Evolutionary conservation across 1,284 basidiomycete genomes (phyloP), one percentile per base, ranked within the genome.

Genomic region (Tilletia caries): DNA sequence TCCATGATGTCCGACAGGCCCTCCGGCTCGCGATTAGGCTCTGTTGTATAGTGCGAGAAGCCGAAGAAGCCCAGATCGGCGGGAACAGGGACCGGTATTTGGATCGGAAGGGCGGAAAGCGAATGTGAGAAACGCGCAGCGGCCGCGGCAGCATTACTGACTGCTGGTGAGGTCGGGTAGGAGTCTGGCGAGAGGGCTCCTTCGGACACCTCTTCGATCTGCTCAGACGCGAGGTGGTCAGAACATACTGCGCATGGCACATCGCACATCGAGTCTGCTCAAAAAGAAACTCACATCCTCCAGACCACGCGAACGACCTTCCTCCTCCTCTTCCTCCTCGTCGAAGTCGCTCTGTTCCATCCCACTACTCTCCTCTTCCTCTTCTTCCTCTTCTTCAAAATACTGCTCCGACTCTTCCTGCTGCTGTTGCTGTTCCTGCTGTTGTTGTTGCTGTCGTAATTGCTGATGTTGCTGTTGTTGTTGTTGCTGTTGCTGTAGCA

Each of bases 1-100:
- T 80, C 79, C 4, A 76, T 73, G 29, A 80, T 80, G 62, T 80
- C 79, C 20, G 67, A 70, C 43, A 80, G 58, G 0, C 79, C 79
- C 64, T 80, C 79, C 3, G 73, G 67, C 41, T 72, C 71, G 50
- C 46, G 64, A 41, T 41, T 41, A 37, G 58, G 58, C 6, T 18
- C 29, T 23, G 8, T 15, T 13, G 58, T 34, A 25, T 34, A 67
- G 46, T 67, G 37, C 15, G 60, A 50, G 66, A 62, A 67, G 23
- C 66, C 66, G 43, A 54, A 50, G 60, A 67, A 52, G 46, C 52
- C 52, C 23, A 67, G 60, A 32, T 62, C n/a, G 29, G 60, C 54
- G 29, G 52, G 37, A 15, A 44, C 29, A 41, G 44, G 29, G 29
- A 54, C 43, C n/a, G 46, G 33, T n/a, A 33, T 41, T 41, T 62